These are phyloP conservation scores for Diaporthe aspalathi DNA, from an alignment of 2,329 filamentous ascomycete genomes.

Conservation along the genomic window DNA sequence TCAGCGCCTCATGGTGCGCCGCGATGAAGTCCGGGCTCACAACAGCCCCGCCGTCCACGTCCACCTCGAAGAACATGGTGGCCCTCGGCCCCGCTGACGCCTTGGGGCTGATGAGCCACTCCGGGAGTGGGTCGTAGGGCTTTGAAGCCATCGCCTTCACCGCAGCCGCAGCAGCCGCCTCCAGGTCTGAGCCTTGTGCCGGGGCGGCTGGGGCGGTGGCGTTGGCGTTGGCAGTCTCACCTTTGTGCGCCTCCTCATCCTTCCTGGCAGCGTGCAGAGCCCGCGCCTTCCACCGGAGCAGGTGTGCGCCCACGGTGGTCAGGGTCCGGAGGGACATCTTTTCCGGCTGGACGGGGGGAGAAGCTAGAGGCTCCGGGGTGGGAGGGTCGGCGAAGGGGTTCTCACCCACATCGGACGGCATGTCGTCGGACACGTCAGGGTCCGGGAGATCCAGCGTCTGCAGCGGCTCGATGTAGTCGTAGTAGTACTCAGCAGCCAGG, in stretches of 20 bases:
- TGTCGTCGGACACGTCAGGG: not conserved
- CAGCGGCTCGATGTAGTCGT: not conserved
- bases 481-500: too few species aligned
- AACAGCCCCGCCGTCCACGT: not conserved
- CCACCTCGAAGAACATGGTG: not conserved
- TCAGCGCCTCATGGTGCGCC: too few species aligned
- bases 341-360: not conserved
- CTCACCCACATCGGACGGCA: fast-evolving
- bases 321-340: not conserved
- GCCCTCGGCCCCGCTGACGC: not conserved
- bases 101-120: not conserved
- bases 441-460: not conserved
- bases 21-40: not conserved
- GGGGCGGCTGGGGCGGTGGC: not conserved
- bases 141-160: not conserved
- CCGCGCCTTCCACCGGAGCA: not conserved
- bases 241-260: too few species aligned
- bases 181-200: not conserved
- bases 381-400: not conserved
- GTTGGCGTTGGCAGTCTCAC: too few species aligned
- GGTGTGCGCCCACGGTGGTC: not conserved
- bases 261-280: not conserved
- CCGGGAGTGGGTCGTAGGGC: not conserved
- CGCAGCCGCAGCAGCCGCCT: not conserved
- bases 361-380: too few species aligned